phyloP scores from a whole-genome alignment of 1,284 basidiomycete species.

The Pulveroboletus sp. region DNA sequence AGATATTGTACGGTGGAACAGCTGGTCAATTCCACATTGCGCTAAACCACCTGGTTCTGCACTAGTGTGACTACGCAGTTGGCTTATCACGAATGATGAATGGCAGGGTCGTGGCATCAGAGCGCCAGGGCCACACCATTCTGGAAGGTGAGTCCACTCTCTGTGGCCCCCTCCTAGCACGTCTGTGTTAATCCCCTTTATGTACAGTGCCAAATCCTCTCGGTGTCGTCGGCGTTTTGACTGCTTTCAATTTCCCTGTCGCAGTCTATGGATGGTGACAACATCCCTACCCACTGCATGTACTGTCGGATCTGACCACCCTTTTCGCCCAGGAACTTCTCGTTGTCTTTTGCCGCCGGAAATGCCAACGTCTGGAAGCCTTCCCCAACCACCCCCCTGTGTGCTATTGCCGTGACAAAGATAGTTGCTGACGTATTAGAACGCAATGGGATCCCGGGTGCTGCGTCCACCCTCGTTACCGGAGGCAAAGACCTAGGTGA shows the following conservation, averaged over 20 bases:
- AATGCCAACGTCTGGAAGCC: slow-evolving; percentile 97
- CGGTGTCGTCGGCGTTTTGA: slow-evolving; percentile 87
- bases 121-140: slow-evolving; percentile 87
- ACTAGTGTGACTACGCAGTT: slow-evolving; percentile 67
- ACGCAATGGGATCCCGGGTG: slow-evolving; percentile 77
- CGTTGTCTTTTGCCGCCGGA: slow-evolving; percentile 85
- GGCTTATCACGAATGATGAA: slow-evolving; percentile 92
- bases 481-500: slow-evolving; percentile 83
- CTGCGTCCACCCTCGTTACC: slow-evolving; percentile 78
- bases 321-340: slow-evolving; percentile 68
- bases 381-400: slow-evolving; percentile 84
- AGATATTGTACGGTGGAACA: slow-evolving; percentile 65
- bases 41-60: slow-evolving; percentile 9
- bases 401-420: slow-evolving; percentile 83
- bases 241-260: slow-evolving; percentile 94
- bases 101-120: slow-evolving; percentile 79
- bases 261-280: slow-evolving; percentile 81
- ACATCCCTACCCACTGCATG: not conserved
- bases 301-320: slow-evolving; percentile 4
- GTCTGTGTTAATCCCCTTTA: slow-evolving; percentile 6
- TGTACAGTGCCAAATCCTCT: slow-evolving; percentile 85
- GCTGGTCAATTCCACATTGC: slow-evolving; percentile 9
- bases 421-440: slow-evolving; percentile 82
- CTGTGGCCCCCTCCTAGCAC: slow-evolving; percentile 2
- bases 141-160: slow-evolving; percentile 60